Evolutionary conservation across 192 early-diverging fungal genomes (phyloP).

Genomic region (Backusella sp.): DNA sequence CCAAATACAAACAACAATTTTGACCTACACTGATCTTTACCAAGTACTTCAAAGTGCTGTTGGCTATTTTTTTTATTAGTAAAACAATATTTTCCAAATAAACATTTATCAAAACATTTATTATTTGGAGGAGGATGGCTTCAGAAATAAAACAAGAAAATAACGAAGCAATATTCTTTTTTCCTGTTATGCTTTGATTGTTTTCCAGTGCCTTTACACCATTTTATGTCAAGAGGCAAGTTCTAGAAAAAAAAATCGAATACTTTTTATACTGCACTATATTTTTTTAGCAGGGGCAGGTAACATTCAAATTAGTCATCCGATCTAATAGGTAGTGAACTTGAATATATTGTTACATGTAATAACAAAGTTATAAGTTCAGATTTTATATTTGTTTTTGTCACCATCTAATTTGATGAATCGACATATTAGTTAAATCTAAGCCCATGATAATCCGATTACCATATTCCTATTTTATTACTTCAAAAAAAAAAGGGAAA

Average conservation of each 20-base stretch:
- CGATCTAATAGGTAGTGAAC: conserved; percentile 2
- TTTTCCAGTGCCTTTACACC: neutral
- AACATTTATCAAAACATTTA: neutral
- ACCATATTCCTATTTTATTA: neutral
- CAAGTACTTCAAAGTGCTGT: neutral
- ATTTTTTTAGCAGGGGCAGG: neutral
- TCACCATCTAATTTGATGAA: neutral
- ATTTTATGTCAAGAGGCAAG: neutral
- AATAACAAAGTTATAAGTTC: neutral
- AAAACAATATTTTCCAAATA: neutral
- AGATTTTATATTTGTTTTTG: neutral
- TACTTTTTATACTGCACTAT: neutral
- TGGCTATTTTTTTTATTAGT: neutral
- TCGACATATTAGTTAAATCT: neutral
- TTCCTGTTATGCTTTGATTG: neutral
- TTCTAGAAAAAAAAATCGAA: neutral
- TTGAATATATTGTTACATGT: conserved; percentile 1
- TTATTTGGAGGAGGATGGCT: neutral
- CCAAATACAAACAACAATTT: neutral
- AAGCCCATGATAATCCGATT: neutral
- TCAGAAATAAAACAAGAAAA: neutral
- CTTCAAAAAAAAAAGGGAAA: too few species aligned
- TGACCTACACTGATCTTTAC: neutral
- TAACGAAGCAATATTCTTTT: neutral
- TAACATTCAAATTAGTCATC: neutral